Percentiles rank a stretch among this genome's conserved stretches.
Conservation (phyloP, 805 yeast species). For the Metschnikowia anglica region DNA sequence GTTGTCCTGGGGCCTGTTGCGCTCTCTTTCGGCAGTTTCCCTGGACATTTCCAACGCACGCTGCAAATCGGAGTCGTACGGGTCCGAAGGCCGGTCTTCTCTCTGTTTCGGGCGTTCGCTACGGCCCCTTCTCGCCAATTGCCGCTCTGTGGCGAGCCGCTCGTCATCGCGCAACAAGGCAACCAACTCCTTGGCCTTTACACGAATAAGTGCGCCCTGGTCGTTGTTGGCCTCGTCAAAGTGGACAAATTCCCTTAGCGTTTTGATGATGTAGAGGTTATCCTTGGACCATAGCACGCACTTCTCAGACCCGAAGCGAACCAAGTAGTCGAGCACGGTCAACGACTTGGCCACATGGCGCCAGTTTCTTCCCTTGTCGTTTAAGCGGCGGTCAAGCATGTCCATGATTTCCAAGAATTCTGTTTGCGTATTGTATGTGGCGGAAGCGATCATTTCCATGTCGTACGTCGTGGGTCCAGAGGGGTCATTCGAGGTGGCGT, state of each 20-base stretch:
- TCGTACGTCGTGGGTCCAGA: constrained; percentile 78
- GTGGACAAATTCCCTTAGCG: constrained; percentile 85
- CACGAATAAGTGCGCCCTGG: constrained; percentile 83
- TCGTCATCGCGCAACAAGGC: constrained; percentile 79
- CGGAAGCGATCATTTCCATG: constrained; percentile 79
- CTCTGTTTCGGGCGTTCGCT: constrained; percentile 3
- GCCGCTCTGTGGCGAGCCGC: constrained; percentile 69
- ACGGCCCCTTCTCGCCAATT: constrained; percentile 28
- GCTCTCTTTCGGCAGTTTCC: constrained; percentile 82
- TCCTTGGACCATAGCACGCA: constrained; percentile 92
- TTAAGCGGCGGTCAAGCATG: constrained; percentile 85
- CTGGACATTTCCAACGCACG: constrained; percentile 79
- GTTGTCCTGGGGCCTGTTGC: constrained; percentile 39
- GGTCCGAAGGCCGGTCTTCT: constrained; percentile 26
- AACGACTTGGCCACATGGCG: constrained; percentile 91
- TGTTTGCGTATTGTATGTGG: constrained; percentile 63
- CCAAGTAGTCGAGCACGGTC: constrained; percentile 83
- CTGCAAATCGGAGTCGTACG: constrained; percentile 73
- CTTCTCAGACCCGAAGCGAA: constrained; percentile 81
- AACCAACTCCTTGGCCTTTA: constrained; percentile 86
- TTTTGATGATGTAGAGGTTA: constrained; percentile 82
- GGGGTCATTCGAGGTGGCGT: constrained; percentile 87
- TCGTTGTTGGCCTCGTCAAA: constrained; percentile 75
- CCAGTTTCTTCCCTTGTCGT: constrained; percentile 97
- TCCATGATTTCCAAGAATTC: constrained; percentile 91